Evolutionary conservation across 108 stramenopile genomes (phyloP).

Genomic region (Asterionellopsis glacialis): DNA sequence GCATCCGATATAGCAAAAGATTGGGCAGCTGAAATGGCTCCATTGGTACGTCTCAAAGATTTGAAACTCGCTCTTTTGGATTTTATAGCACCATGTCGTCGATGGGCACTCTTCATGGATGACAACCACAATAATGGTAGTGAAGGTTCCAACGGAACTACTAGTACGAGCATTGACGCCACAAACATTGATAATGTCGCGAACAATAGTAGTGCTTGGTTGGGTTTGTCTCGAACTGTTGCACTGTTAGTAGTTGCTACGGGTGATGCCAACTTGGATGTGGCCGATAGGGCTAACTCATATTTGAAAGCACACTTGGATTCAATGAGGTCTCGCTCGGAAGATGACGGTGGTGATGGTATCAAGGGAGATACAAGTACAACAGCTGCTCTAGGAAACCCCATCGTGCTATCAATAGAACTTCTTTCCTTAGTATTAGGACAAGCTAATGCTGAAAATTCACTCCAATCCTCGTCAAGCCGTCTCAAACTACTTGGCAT

Average conservation of each 20-base stretch:
- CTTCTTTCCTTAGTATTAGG: constrained; percentile 53
- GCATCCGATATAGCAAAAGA: constrained; percentile 25
- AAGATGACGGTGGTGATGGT: not conserved
- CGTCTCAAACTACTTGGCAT: no score
- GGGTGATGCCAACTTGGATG: constrained; percentile 55
- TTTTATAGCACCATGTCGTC: constrained; percentile 61
- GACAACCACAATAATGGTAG: constrained; percentile 1
- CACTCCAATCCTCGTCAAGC: not conserved
- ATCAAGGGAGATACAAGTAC: constrained; percentile 1
- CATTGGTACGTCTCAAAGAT: constrained; percentile 26
- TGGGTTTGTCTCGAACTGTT: constrained; percentile 43
- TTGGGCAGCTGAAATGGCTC: constrained; percentile 53
- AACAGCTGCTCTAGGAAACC: constrained; percentile 33
- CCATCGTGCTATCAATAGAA: constrained; percentile 26
- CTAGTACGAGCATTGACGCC: not conserved
- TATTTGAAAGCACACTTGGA: constrained; percentile 68
- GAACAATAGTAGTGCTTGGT: not conserved
- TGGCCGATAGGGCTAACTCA: constrained; percentile 42
- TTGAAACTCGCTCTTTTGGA: constrained; percentile 49
- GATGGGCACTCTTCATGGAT: constrained; percentile 44
- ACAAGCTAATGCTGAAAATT: constrained; percentile 25
- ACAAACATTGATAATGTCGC: not conserved
- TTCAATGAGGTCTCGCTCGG: constrained; percentile 28
- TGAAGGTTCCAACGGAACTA: not conserved
- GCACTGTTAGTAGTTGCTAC: constrained; percentile 50